Evolutionary conservation across 306 rosid species (phyloP).

Genomic region (Elaeagnus macrophylla): DNA sequence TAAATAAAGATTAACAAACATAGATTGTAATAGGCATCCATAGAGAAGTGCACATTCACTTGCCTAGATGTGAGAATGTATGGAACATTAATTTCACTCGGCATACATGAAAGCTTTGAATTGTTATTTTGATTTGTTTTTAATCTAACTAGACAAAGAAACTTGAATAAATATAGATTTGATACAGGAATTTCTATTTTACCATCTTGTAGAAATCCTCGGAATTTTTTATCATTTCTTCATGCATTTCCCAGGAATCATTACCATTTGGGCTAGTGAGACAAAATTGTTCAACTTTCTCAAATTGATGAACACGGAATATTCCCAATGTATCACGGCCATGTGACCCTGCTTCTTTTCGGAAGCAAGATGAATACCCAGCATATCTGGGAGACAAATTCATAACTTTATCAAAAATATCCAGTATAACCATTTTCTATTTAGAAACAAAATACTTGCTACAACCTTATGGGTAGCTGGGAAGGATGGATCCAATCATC

Average conservation of each 20-base stretch:
- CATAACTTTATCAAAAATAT: too few species aligned
- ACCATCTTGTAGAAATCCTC: constrained; percentile 82
- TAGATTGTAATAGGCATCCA: too few species aligned
- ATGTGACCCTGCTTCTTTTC: constrained; percentile 96
- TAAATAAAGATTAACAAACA: too few species aligned
- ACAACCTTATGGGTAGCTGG: constrained; percentile 71
- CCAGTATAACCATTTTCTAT: not conserved
- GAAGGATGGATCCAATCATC: constrained; percentile 97
- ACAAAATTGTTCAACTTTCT: constrained; percentile 93
- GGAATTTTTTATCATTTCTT: constrained; percentile 88
- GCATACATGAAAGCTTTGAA: not conserved
- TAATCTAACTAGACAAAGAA: not conserved
- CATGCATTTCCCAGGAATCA: constrained; percentile 93
- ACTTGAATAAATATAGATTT: not conserved
- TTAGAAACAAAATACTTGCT: constrained; percentile 8
- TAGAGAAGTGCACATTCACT: too few species aligned
- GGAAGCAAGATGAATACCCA: constrained; percentile 95
- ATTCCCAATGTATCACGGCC: constrained; percentile 96
- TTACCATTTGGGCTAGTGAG: constrained; percentile 67
- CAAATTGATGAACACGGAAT: constrained; percentile 93
- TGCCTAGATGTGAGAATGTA: too few species aligned
- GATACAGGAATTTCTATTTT: constrained; percentile 1
- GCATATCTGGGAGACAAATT: constrained; percentile 51
- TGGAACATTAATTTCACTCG: too few species aligned
- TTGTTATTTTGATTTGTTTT: not conserved